Conservation (phyloP, 257 asterid genomes). For the Penstemon davidsonii region DNA sequence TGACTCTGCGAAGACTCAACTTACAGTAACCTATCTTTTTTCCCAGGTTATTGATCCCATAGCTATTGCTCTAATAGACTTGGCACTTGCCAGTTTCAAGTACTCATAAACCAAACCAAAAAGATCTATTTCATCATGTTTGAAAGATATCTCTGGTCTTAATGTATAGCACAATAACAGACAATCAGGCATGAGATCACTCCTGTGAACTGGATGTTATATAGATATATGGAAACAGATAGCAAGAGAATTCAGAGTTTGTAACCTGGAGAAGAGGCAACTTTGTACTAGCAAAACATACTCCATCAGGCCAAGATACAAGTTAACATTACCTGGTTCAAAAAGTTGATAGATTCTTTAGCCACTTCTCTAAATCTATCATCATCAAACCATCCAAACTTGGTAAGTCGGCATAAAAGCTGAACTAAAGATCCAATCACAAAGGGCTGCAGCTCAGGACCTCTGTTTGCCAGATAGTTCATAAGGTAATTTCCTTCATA, state of each 20-base stretch:
- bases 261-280: conserved; percentile 18
- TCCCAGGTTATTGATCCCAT: neutral
- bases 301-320: conserved; percentile 6
- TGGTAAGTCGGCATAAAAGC: conserved; percentile 90
- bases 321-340: conserved; percentile 69
- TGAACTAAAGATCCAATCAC: conserved; percentile 88
- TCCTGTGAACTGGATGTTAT: conserved; percentile 4
- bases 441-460: conserved; percentile 92
- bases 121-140: conserved; percentile 18
- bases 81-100: neutral
- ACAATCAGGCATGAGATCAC: conserved; percentile 17
- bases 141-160: neutral
- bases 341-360: conserved; percentile 81
- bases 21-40: neutral
- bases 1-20: conserved; percentile 13
- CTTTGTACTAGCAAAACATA: conserved; percentile 24
- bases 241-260: conserved; percentile 14
- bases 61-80: neutral
- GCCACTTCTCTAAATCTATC: conserved; percentile 90
- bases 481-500: conserved; percentile 94
- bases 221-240: conserved; percentile 11
- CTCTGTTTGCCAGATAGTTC: conserved; percentile 95
- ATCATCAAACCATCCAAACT: conserved; percentile 98
- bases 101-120: conserved; percentile 1
- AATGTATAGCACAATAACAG: conserved; percentile 17